Percentiles rank a stretch among this genome's conserved stretches.
Conservation (phyloP, 2,329 filamentous ascomycete species). For the Penicillium sp. region DNA sequence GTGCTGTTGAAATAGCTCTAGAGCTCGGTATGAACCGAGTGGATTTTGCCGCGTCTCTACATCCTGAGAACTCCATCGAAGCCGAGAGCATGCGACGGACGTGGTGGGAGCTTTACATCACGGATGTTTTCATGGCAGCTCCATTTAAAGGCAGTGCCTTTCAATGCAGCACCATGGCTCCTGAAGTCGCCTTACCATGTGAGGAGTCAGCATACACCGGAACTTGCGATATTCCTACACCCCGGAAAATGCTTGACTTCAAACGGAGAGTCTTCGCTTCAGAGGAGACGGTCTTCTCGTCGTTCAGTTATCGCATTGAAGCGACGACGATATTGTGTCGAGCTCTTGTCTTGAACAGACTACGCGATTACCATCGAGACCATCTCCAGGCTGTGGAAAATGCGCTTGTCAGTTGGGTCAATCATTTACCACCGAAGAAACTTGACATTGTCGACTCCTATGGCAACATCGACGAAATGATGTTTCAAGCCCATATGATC, state of each 20-base stretch:
- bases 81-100: constrained; percentile 82
- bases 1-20: constrained; percentile 65
- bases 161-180: constrained; percentile 65
- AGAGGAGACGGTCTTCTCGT: constrained; percentile 68
- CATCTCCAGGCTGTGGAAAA: constrained; percentile 57
- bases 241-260: constrained; percentile 52
- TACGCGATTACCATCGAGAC: constrained; percentile 44
- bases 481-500: constrained; percentile 39
- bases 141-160: constrained; percentile 47
- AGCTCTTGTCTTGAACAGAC: constrained; percentile 53
- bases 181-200: constrained; percentile 69
- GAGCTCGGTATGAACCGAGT: constrained; percentile 69
- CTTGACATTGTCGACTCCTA: constrained; percentile 62
- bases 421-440: constrained; percentile 69
- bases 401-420: constrained; percentile 64
- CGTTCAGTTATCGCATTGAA: constrained; percentile 76
- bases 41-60: constrained; percentile 48
- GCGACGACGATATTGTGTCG: constrained; percentile 70
- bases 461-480: constrained; percentile 66
- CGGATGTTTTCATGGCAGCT: constrained; percentile 75
- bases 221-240: constrained; percentile 53
- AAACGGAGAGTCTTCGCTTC: constrained; percentile 62
- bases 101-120: constrained; percentile 77
- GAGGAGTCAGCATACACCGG: constrained; percentile 60
- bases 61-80: constrained; percentile 53